These are phyloP conservation scores for Collybia sp. DNA, from an alignment of 768 basidiomycete species.

Conservation along the genomic window DNA sequence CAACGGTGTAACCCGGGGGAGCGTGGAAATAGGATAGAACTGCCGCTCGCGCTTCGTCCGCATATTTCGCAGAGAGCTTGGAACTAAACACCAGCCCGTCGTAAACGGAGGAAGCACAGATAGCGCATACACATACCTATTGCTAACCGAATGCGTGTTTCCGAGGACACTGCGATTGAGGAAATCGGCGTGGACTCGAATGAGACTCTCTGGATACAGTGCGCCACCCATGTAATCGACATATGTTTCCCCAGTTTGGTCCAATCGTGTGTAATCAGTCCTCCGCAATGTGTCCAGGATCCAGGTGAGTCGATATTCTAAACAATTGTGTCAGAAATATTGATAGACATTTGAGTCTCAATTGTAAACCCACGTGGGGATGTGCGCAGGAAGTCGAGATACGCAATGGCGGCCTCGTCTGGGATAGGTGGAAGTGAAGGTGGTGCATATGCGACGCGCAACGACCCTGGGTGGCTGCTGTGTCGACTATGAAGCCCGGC, in stretches of 20 bases:
- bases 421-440: slow-evolving; percentile 17
- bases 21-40: slow-evolving; percentile 78
- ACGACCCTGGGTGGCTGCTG: slow-evolving; percentile 2
- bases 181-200: slow-evolving; percentile 66
- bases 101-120: background rate
- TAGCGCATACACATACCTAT: slow-evolving; percentile 53
- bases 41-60: slow-evolving; percentile 64
- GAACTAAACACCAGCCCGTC: slow-evolving; percentile 45
- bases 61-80: slow-evolving; percentile 59
- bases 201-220: slow-evolving; percentile 74
- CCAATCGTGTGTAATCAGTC: slow-evolving; percentile 57
- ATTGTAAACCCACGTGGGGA: slow-evolving; percentile 25
- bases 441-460: slow-evolving; percentile 21
- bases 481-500: background rate
- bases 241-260: slow-evolving; percentile 65
- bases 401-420: slow-evolving; percentile 36
- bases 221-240: slow-evolving; percentile 87
- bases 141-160: slow-evolving; percentile 82
- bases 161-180: slow-evolving; percentile 65
- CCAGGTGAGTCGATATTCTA: slow-evolving; percentile 66
- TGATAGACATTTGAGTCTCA: background rate
- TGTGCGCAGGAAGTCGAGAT: slow-evolving; percentile 42
- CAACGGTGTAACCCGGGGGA: slow-evolving; percentile 69
- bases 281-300: slow-evolving; percentile 64
- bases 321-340: background rate